Base-by-base conservation (phyloP, 169 alveolate genomes). In the Miamiensis avidus region DNA sequence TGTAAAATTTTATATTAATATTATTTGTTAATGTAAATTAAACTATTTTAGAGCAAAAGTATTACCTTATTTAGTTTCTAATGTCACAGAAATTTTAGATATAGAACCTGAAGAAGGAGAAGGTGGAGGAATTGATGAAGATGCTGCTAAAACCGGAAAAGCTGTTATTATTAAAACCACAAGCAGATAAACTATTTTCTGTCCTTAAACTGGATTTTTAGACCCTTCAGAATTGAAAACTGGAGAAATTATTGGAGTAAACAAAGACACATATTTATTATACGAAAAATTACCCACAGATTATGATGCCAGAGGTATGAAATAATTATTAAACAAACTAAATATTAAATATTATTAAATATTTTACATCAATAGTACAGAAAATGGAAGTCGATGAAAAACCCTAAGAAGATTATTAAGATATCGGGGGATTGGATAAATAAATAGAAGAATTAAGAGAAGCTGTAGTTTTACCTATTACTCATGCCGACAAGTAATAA, bases 321-420 rank as follows among this genome's bases (percentile, higher is more conserved):
- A 49, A 49, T 49, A 49, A 20, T 49, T 49, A 11, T 20, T 49
- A 49, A 4, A 49, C 26, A 4, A 11, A 11, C 20, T 11, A 49
- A 49, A 11, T 11, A 49, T 49, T 49, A 49, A 49, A 11, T 49
- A 49, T 49, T 11, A 4, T 49, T 11, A 49, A 11, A 49, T 49
- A 11, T 49, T 49, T 4, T 11, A 11, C n/a, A 34, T 27, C 20
- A n/a, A 26, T 84, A 84, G 99, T 99, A 28, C 98, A 98, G 90
- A 99, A 99, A 26, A 99, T 99, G 99, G 99, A 99, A 95, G 99
- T 99, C 31, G 99, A 98, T 92, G 99, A 99, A 88, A 95, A 96
- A 84, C 99, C 99, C 30, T 97, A 99, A 6, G 99, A 99, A 91
- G 99, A 99, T 89, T 99, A 99, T 91, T 94, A 99, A 30, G 99